Evolutionary conservation across 1,284 basidiomycete species (phyloP).

Genomic region (Tausonia pullulans): DNA sequence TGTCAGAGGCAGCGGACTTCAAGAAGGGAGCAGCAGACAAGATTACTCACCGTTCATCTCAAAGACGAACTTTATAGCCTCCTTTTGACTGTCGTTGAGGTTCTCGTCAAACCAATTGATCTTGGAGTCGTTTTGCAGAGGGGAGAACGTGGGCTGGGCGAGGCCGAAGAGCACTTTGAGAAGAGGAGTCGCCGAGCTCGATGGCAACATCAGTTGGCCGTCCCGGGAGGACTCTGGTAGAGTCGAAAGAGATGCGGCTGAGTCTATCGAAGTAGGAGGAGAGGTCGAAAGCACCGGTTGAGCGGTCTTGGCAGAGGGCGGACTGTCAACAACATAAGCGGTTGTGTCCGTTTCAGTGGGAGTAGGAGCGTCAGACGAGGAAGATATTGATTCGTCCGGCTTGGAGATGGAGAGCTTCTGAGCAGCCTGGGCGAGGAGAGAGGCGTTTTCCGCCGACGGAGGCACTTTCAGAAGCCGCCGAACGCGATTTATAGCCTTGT

Average conservation of each 20-base stretch:
- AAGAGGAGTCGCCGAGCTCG: slow-evolving; percentile 24
- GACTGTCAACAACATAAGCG: no score
- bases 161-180: slow-evolving; percentile 18
- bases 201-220: no score
- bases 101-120: slow-evolving; percentile 62
- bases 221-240: no score
- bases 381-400: no score
- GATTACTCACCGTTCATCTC: slow-evolving; percentile 35
- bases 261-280: neutral
- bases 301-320: no score
- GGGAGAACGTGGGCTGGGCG: slow-evolving; percentile 34
- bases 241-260: no score
- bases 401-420: no score
- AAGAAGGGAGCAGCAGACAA: neutral
- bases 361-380: no score
- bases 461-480: slow-evolving; percentile 38
- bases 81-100: slow-evolving; percentile 73
- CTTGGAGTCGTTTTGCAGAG: slow-evolving; percentile 31
- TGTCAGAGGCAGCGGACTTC: neutral
- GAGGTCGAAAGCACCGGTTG: no score
- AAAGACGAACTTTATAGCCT: slow-evolving; percentile 64
- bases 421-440: no score
- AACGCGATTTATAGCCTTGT: slow-evolving; percentile 57
- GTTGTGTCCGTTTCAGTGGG: no score
- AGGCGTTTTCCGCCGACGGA: neutral